Evolutionary conservation across 176 grass and related monocot genomes (phyloP), one percentile per base, ranked within the genome.

Genomic region (Eleusine indica): DNA sequence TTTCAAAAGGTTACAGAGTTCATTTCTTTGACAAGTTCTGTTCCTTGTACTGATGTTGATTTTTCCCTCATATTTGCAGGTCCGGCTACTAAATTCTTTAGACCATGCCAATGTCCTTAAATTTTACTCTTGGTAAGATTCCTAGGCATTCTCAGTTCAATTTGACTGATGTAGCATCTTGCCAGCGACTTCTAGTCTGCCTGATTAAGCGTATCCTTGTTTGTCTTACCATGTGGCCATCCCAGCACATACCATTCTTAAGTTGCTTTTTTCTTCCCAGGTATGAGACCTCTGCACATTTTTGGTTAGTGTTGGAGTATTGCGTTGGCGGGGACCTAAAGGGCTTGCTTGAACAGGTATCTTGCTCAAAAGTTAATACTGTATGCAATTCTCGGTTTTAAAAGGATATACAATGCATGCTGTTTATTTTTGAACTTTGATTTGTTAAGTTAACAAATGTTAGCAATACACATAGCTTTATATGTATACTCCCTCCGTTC

Each of bases 281-380:
- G 96, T 98, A 98, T 17, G 96, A 98, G 80, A 95, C 96, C 42
- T 93, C 92, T 4, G 96, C 96, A 30, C 96, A 98, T 84, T 91
- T 95, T 80, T 98, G 96, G 96, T 87, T 98, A 49, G 86, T 98
- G 41, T 74, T 98, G 77, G 96, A 98, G 71, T 95, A 98, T 56
- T 98, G 96, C 6, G 93, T 98, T 68, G 96, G 96, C 81, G 93
- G 96, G 77, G 89, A 95, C 66, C 87, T 98, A 32, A 88, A 89
- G 87, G 90, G 82, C 38, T 93, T 98, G 72, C 88, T 98, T 60
- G 87, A 91, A 51, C 91, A 93, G 92, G 96, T 98, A 83, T 83
- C 68, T 90, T 81, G 44, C 41, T 80, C 12, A 7, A 77, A 40
- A 18, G 44, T 77, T 43, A 43, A 43, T 40, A 64, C 6, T 54